Conservation (phyloP, 2,329 filamentous ascomycete genomes). For the Monilinia vaccinii-corymbosi region DNA sequence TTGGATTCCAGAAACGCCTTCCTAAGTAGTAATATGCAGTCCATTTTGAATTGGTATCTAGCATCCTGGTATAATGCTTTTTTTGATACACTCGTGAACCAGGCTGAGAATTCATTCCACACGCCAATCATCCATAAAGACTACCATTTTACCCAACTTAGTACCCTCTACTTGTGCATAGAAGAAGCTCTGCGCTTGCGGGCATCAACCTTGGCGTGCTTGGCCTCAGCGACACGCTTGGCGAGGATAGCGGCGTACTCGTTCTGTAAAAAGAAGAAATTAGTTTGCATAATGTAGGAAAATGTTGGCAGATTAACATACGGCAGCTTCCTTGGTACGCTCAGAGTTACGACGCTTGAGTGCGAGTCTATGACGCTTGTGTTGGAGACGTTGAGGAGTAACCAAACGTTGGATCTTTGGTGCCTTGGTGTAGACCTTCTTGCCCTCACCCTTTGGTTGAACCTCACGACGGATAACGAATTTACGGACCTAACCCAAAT, state of each 20-base stretch:
- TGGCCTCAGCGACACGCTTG: slow-evolving; percentile 95
- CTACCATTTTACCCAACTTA: slow-evolving; percentile 2
- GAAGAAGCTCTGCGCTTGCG: slow-evolving; percentile 97
- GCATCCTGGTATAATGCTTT: slow-evolving; percentile 11
- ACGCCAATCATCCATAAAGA: slow-evolving; percentile 6
- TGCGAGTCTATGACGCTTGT: slow-evolving; percentile 97
- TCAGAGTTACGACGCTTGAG: slow-evolving; percentile 98
- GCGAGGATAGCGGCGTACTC: slow-evolving; percentile 95
- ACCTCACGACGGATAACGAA: slow-evolving; percentile 99
- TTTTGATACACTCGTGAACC: slow-evolving; percentile 4
- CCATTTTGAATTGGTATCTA: slow-evolving; percentile 7
- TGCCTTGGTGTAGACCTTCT: slow-evolving; percentile 98
- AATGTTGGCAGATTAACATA: slow-evolving; percentile 43
- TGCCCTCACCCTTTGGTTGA: slow-evolving; percentile 93
- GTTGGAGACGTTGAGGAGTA: slow-evolving; percentile 98
- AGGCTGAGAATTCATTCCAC: slow-evolving; percentile 5
- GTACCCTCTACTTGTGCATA: slow-evolving; percentile 65
- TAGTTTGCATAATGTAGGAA: not conserved
- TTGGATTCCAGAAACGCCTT: slow-evolving; percentile 10
- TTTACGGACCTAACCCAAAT: slow-evolving; percentile 71
- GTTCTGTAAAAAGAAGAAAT: slow-evolving; percentile 52
- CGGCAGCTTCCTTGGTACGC: slow-evolving; percentile 97
- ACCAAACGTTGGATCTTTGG: slow-evolving; percentile 99
- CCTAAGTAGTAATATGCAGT: slow-evolving; percentile 10
- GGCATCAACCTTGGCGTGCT: slow-evolving; percentile 84